Evolutionary conservation across 1,284 basidiomycete species (phyloP), one percentile per base, ranked within the genome.

Genomic region (Melampsora americana): DNA sequence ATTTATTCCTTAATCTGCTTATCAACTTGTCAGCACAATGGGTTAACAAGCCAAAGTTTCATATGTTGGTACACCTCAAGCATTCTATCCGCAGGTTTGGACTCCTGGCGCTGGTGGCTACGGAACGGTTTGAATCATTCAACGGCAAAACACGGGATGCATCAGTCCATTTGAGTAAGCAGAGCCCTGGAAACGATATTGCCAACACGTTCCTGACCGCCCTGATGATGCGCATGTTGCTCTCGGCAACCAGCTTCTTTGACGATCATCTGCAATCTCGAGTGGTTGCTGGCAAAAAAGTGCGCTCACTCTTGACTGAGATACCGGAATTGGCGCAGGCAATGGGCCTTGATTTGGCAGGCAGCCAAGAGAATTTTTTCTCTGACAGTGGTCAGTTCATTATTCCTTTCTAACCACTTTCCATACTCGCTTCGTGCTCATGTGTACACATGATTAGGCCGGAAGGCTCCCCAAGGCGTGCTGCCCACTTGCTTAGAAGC

Each of bases 1-100:
- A 83, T 0, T 28, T 79, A 12, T 83, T 84, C 67, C 78, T 84
- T 0, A 23, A 80, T 0, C 78, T 78, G 4, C 81, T 82, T 0
- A 81, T 80, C 0, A 69, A 44, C 0, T 83, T 82, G 81, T 82
- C 81, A 1, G 68, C 70, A 5, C 79, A 76, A 0, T 84, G 84
- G 84, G 83, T 84, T 72, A 84, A 85, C 73, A 85, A 85, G 73
- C 82, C 83, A 0, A 85, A 85, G 69, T 85, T 82, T 56, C 80
- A 81, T 56, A 71, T 81, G 14, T 11, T 82, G 2, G 46, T 78
- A 0, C 81, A 82, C 26, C 69, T 82, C 12, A 50, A 72, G 7
- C 44, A 69, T 1, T 78, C 81, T 26, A 69, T 81, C 14, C 5
- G 3, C 2, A 14, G 20, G 1, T 69, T 59, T 69, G 68, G 68